Evolutionary conservation across 768 basidiomycete genomes (phyloP), one percentile per base, ranked within the genome.

Genomic region (Mycena haematopus): DNA sequence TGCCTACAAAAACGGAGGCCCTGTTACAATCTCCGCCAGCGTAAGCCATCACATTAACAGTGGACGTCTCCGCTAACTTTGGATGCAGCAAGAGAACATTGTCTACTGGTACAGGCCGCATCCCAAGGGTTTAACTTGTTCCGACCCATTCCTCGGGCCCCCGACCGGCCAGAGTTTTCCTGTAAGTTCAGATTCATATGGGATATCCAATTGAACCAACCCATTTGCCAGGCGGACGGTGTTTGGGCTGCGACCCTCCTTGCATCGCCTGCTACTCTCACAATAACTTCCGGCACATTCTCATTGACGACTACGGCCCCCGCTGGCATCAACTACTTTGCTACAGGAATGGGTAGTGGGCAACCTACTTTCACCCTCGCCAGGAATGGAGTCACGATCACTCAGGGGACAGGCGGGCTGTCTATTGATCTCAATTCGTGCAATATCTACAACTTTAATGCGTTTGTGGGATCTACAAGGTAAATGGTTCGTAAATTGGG

Each of bases 21-120:
- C 47, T 17, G 47, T 50, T 9, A 50, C 47, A 11, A 50, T 50
- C 29, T 50, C 47, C 31, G 17, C 47, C 29, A 31, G 27, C 19
- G 47, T 31, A 50, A 31, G 47, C 31, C 11, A 50, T 31, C 47
- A 31, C 25, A 1, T 31, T 11, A 31, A 29, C 47, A 50, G 9
- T 25, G 29, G 29, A 27, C n/a, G n/a, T n/a, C n/a, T n/a, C n/a
- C n/a, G 15, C 46, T 47, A 19, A 47, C 25, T 47, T 25, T 17
- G 46, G 25, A 6, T 47, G 24, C 27, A 47, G 46, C 14, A 47
- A 27, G 46, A 47, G 46, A 47, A 17, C 6, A 47, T 47, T 6
- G 46, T 47, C 46, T 47, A 47, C 27, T 47, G 46, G 46, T 47
- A 47, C 46, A 47, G 46, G 25, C 46, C 46, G 4, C 46, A 47